Evolutionary conservation across 2,329 filamentous ascomycete genomes (phyloP), one percentile per base, ranked within the genome.

Genomic region (Thielaviopsis ethacetica): DNA sequence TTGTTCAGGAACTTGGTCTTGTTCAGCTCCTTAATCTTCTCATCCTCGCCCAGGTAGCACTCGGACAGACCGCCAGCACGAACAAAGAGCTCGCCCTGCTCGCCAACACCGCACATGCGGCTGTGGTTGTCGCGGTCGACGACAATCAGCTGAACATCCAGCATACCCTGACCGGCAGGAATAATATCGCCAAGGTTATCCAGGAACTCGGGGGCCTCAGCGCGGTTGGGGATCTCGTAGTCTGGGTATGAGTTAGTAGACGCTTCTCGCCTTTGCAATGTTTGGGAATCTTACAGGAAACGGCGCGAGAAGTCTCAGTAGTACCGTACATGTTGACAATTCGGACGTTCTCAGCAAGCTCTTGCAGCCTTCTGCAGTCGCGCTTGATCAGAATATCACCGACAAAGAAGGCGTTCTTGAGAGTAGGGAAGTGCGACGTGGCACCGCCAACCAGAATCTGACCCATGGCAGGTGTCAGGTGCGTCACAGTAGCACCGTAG

Each of bases 381-480:
- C 83, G 79, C 67, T 84, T 95, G 63, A 89, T 94, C 54, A 97
- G 71, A 38, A 96, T 76, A 67, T 97, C 91, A 34, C 93, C 93
- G 1, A 97, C 91, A 63, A 91, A 97, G 75, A 97, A 91, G 19
- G 84, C 89, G 60, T 82, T 77, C 60, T 85, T 77, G n/a, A 97
- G 75, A 13, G 79, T 76, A 1, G 88, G 85, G 66, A 96, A 94
- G 64, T 86, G 71, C 0, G 88, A 83, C 2, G 75, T 84, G 24
- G 89, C 86, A 64, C 87, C 88, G 51, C 90, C 91, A n/a, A 91
- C 84, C 1, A 97, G 74, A 62, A 97, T 93, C 65, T 96, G 88
- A 59, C 91, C 91, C 91, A 97, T 96, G 60, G 93, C 93, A 10
- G 93, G 93, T 1, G 93, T 98, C 47, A 97, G 73, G 71, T 97